Percentiles rank a stretch among this genome's conserved stretches.
Evolutionary conservation across 2,329 filamentous ascomycete genomes (phyloP).

Genomic region (Fusarium aywerte): DNA sequence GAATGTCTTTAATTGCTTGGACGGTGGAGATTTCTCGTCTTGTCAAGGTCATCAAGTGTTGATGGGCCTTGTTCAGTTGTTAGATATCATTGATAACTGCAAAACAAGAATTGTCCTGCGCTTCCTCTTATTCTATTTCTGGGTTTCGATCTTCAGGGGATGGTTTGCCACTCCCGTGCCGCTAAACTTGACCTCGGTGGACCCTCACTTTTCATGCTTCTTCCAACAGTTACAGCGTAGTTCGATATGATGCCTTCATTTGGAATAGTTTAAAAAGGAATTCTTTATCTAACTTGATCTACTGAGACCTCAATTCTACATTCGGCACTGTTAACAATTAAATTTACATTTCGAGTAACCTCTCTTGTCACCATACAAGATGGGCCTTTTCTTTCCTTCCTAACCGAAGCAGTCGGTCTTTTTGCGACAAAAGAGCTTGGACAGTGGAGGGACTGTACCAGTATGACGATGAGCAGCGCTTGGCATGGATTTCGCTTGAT

Average conservation of each 20-base stretch:
- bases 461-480: constrained; percentile 27
- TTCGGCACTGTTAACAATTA: not conserved
- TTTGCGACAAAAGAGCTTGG: not conserved
- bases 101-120: too few species aligned
- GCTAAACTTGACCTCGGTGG: constrained; percentile 15
- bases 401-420: not conserved
- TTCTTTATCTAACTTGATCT: not conserved
- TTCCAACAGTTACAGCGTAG: not conserved
- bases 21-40: not conserved
- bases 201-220: not conserved
- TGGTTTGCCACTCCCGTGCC: constrained; percentile 35
- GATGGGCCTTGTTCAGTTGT: too few species aligned
- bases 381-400: not conserved
- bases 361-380: not conserved
- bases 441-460: not conserved
- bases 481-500: constrained; percentile 15
- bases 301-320: not conserved
- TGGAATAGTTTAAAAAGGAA: not conserved
- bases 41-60: not conserved
- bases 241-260: not conserved
- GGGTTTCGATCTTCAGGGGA: constrained; percentile 32
- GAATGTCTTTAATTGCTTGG: constrained; percentile 3
- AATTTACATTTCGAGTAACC: not conserved
- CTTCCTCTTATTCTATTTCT: not conserved
- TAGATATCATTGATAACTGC: not conserved